These are phyloP conservation scores for Xylariales sp. DNA, from an alignment of 2,329 filamentous ascomycete genomes.

Conservation along the genomic window DNA sequence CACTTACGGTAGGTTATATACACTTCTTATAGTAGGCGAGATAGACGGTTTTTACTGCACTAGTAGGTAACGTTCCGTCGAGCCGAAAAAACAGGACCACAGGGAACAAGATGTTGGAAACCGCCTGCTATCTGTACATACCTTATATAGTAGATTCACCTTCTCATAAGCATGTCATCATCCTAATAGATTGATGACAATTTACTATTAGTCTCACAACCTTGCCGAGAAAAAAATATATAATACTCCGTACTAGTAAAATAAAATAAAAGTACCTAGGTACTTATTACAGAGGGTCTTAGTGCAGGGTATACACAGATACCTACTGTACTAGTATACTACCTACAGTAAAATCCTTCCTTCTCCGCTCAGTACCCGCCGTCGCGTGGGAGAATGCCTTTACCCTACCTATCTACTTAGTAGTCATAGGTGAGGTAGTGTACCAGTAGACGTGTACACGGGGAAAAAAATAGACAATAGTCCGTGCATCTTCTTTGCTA, in stretches of 20 bases:
- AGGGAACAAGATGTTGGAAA: neutral
- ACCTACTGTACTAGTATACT: too few species aligned
- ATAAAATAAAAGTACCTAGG: too few species aligned
- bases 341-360: neutral
- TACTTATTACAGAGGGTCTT: neutral
- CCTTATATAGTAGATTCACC: neutral
- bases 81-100: neutral
- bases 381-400: slow-evolving; percentile 46
- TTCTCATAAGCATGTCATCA: neutral
- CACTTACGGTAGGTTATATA: too few species aligned
- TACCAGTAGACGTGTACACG: too few species aligned
- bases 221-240: too few species aligned
- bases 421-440: too few species aligned
- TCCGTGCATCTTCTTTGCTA: too few species aligned
- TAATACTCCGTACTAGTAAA: too few species aligned
- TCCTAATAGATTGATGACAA: slow-evolving; percentile 1
- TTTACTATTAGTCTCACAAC: neutral
- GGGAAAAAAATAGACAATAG: too few species aligned
- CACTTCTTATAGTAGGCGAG: neutral
- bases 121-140: neutral
- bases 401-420: neutral
- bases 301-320: neutral
- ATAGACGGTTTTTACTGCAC: neutral
- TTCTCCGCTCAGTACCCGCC: slow-evolving; percentile 36
- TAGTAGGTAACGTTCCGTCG: neutral